Conservation (phyloP, 179 eudicot species). For the Silene vulgaris region DNA sequence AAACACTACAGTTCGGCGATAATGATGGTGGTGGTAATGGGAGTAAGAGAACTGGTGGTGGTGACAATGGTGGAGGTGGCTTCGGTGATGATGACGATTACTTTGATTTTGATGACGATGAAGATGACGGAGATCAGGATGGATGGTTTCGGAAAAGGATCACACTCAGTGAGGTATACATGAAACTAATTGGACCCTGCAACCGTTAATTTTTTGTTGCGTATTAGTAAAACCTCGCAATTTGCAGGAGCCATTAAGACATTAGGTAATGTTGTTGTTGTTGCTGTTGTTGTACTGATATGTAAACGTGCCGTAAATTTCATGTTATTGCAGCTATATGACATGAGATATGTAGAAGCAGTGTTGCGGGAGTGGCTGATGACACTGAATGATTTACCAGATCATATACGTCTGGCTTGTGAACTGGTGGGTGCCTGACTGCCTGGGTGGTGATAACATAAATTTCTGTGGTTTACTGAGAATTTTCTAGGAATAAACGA, state of each 20-base stretch:
- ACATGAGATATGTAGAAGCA: conserved; percentile 64
- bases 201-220: too few relatives aligned
- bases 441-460: neutral
- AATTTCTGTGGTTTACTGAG: neutral
- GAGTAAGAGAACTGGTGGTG: neutral
- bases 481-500: neutral
- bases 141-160: conserved; percentile 64
- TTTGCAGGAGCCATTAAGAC: too few relatives aligned
- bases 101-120: conserved; percentile 74
- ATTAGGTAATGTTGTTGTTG: too few relatives aligned
- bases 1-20: neutral
- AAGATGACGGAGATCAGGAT: conserved; percentile 82
- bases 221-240: too few relatives aligned
- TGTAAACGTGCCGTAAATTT: conserved; percentile 5
- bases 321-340: conserved; percentile 53
- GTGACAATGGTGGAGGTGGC: conserved; percentile 9
- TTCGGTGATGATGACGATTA: conserved; percentile 75
- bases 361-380: conserved; percentile 84
- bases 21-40: neutral
- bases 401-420: conserved; percentile 75
- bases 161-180: conserved; percentile 53
- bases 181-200: neutral
- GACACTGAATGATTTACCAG: conserved; percentile 81
- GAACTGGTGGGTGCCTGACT: conserved; percentile 46
- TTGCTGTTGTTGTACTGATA: too few relatives aligned